These are phyloP conservation scores for Ophiostoma pallidulum DNA, from an alignment of 2,329 filamentous ascomycete species.

Conservation along the genomic window DNA sequence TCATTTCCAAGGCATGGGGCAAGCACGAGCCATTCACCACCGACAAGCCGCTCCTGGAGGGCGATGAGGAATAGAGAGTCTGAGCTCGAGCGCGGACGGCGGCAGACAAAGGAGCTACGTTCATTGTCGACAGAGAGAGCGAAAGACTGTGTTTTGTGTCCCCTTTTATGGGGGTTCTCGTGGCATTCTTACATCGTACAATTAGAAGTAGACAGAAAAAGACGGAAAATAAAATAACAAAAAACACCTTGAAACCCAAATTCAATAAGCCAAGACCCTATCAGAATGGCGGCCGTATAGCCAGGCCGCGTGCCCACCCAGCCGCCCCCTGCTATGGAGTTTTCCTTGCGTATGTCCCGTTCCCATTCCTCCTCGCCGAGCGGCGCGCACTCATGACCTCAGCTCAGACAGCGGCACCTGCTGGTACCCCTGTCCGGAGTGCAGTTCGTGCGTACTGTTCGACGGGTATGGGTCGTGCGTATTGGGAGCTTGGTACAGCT, in stretches of 20 bases:
- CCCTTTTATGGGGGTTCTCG: no score
- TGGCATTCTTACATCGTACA: no score
- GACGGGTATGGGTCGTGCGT: no score
- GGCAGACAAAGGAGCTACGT: neutral
- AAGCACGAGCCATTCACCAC: conserved; percentile 16
- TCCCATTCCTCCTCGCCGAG: neutral
- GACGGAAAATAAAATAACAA: neutral
- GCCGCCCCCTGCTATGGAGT: neutral
- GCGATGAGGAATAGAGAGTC: conserved; percentile 19
- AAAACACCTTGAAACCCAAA: neutral
- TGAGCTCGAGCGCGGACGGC: neutral
- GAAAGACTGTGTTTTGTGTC: no score
- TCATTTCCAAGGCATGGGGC: conserved; percentile 21
- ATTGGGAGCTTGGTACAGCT: neutral
- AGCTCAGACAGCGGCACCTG: neutral
- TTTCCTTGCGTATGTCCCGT: neutral
- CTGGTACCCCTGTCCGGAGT: no score
- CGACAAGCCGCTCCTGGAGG: conserved; percentile 11
- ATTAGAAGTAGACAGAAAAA: neutral
- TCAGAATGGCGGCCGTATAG: no score
- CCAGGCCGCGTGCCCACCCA: no score
- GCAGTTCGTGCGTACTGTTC: no score
- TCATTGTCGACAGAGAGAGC: neutral
- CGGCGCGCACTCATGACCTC: neutral
- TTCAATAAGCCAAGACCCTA: neutral